Evolutionary conservation across 23 red algal species (phyloP).

Genomic region (Gracilariopsis chorda): DNA sequence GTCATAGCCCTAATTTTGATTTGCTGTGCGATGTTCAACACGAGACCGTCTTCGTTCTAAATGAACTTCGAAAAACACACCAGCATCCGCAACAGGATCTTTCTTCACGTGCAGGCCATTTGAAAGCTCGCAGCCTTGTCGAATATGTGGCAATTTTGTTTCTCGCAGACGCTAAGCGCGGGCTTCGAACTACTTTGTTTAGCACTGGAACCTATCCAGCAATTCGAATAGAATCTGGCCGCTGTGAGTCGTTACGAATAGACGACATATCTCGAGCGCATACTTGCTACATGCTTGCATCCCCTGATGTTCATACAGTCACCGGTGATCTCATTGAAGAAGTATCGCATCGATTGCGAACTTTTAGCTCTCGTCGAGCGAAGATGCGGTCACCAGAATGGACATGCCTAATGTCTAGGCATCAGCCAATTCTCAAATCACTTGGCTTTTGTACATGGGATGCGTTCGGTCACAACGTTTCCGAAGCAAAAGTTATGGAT

Average conservation of each 20-base stretch:
- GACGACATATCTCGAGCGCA: not conserved
- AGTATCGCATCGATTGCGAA: not conserved
- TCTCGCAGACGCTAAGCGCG: not conserved
- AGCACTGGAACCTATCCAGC: not conserved
- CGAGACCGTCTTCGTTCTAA: conserved; percentile 50
- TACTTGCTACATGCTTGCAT: not conserved
- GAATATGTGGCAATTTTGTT: conserved; percentile 16
- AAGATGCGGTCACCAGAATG: not conserved
- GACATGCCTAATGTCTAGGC: not conserved
- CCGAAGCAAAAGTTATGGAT: not conserved
- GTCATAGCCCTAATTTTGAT: not conserved
- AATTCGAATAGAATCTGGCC: conserved; percentile 35
- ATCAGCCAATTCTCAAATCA: not conserved
- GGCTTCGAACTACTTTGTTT: conserved; percentile 34
- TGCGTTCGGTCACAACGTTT: conserved; percentile 21
- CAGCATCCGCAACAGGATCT: not conserved
- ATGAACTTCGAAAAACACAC: not conserved
- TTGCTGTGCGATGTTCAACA: not conserved
- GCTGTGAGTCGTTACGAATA: not conserved
- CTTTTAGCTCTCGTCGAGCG: conserved; percentile 11
- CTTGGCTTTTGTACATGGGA: conserved; percentile 73
- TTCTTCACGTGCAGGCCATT: not conserved
- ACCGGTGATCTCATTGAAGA: not conserved
- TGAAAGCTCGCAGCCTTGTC: not conserved
- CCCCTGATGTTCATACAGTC: not conserved